phyloP scores from a whole-genome alignment of 176 grass and related monocot genomes.

The Musa itinerans region DNA sequence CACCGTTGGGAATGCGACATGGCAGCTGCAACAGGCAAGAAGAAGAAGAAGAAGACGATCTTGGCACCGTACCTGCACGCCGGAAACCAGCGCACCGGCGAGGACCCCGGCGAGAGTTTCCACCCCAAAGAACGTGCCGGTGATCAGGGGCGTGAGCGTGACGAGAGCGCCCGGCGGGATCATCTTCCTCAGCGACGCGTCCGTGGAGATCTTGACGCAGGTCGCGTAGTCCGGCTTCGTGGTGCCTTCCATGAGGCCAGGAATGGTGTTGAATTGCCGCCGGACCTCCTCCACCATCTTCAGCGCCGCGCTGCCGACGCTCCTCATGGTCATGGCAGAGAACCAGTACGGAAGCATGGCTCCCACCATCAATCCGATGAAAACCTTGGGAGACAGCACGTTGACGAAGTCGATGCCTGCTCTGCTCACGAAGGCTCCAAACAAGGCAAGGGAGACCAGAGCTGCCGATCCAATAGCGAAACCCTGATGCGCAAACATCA shows the following conservation, averaged over 20 bases:
- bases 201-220: slow-evolving; percentile 80
- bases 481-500: slow-evolving; percentile 16
- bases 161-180: slow-evolving; percentile 66
- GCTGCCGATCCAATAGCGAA: slow-evolving; percentile 85
- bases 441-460: slow-evolving; percentile 68
- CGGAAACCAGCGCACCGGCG: slow-evolving; percentile 68
- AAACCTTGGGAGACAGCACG: slow-evolving; percentile 48
- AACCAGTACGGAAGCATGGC: slow-evolving; percentile 93
- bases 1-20: too few relatives aligned
- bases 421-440: slow-evolving; percentile 72
- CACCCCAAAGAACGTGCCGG: slow-evolving; percentile 62
- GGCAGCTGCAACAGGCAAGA: too few relatives aligned
- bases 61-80: slow-evolving; percentile 45
- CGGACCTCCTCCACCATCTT: slow-evolving; percentile 79
- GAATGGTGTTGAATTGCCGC: slow-evolving; percentile 53
- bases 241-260: slow-evolving; percentile 56
- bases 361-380: slow-evolving; percentile 59
- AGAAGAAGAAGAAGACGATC: too few relatives aligned
- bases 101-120: slow-evolving; percentile 66
- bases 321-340: slow-evolving; percentile 78
- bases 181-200: slow-evolving; percentile 74
- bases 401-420: slow-evolving; percentile 40
- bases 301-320: slow-evolving; percentile 70
- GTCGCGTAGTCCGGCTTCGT: slow-evolving; percentile 62
- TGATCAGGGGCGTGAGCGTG: slow-evolving; percentile 49